Base-by-base conservation (phyloP, 495 filamentous ascomycete genomes). In the Eremomyces bilateralis region DNA sequence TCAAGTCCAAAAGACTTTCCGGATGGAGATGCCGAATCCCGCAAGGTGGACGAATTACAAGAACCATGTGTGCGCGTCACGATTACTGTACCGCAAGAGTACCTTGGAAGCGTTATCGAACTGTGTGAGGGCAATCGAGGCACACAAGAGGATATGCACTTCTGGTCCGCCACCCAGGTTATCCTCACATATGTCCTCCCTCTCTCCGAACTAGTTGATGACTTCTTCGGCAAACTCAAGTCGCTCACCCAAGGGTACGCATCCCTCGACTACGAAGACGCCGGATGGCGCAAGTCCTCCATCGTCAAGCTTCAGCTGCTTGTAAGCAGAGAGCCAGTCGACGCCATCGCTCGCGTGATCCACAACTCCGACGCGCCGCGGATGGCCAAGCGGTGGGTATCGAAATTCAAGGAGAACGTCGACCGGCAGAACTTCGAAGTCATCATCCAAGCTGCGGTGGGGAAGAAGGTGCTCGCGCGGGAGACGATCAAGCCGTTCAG, bases 221-320 rank as follows among this genome's bases (percentile, higher is more conserved):
- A 97, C 53, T 80, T 97, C 58, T 97, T 97, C 51, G 90, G 90
- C 17, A 92, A 90, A 54, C 60, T 97, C 34, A 97, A 97, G 53
- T 78, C 82, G 17, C 67, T 73, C 2, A 92, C 83, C 12, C 77
- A 76, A 43, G 73, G 74, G 21, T 80, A 78, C 41, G 83, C 83
- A 4, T 80, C 73, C 37, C 65, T 94, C 11, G 83, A 94, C 53
- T 94, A 94, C 53, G 88, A 97, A 53, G 88, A 97, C 43, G 79
- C 84, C 0, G 88, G 72, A 0, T 97, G 79, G 67, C 69, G 74
- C 10, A 59, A 66, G 37, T 77, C 76, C 47, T 71, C 72, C 33
- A 71, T 97, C 33, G 71, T 81, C 40, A 94, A 91, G 59, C 64
- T 97, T 31, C 84, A 94, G 48, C 58, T 97, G 5, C 63, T 94